Percentiles rank a stretch among this genome's conserved stretches.
Evolutionary conservation across 805 yeast genomes (phyloP).

Genomic region (Pachysolen tannophilus): DNA sequence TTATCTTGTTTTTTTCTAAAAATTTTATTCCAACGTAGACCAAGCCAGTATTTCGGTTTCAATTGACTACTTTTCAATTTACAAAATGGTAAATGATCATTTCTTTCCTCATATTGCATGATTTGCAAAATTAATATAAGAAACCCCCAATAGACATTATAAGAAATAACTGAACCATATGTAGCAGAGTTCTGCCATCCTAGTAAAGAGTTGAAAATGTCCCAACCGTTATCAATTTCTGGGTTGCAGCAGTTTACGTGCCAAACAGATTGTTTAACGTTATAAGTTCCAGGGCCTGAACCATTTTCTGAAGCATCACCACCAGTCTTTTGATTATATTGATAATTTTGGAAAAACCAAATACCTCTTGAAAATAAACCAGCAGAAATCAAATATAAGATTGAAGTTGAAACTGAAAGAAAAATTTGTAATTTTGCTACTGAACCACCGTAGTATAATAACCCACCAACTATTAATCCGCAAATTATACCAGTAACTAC

Average conservation of each 20-base stretch:
- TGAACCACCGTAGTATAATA: constrained; percentile 78
- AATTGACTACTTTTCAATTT: constrained; percentile 42
- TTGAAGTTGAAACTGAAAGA: constrained; percentile 79
- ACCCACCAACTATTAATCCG: constrained; percentile 63
- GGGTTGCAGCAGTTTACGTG: constrained; percentile 98
- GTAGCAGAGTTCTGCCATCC: constrained; percentile 99
- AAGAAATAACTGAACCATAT: constrained; percentile 82
- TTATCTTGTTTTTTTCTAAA: too few species aligned
- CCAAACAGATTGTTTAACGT: constrained; percentile 75
- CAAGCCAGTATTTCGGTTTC: constrained; percentile 73
- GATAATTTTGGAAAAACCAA: constrained; percentile 77
- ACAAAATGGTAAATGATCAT: constrained; percentile 71
- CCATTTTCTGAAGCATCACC: constrained; percentile 95
- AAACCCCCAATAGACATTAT: constrained; percentile 82
- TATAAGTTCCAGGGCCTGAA: constrained; percentile 91
- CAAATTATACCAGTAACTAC: constrained; percentile 80
- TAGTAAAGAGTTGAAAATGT: constrained; percentile 84
- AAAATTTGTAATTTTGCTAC: constrained; percentile 78
- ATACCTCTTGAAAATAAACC: constrained; percentile 91
- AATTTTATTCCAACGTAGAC: too few species aligned
- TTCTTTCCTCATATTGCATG: constrained; percentile 78
- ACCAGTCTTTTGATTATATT: constrained; percentile 62
- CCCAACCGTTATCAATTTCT: constrained; percentile 90
- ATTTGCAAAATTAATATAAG: constrained; percentile 46
- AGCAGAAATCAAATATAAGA: constrained; percentile 82